Evolutionary conservation across 2,329 filamentous ascomycete genomes (phyloP), one percentile per base, ranked within the genome.

Genomic region (Botrytis squamosa): DNA sequence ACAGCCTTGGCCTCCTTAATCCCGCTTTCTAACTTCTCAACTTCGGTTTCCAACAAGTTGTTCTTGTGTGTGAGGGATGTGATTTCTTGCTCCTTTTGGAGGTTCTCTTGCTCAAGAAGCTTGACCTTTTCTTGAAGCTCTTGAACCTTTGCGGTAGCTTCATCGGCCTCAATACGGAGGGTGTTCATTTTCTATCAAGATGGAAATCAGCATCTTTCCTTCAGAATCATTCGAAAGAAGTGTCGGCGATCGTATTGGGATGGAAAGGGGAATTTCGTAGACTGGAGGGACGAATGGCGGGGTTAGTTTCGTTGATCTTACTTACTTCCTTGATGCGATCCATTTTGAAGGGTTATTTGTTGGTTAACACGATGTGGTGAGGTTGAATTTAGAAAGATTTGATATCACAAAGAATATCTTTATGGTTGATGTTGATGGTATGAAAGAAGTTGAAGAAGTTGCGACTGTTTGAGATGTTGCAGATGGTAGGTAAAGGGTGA

Each of bases 71-170:
- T 90, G 81, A 98, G 90, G 71, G 96, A 98, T 78, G 93, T 97
- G 84, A 98, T 97, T 84, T 98, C 95, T 85, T 98, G 95, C 87
- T 98, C 96, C 88, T 98, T 98, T 83, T 92, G 88, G 76, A 97
- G 88, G 84, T 94, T 97, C 87, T 98, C 95, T 85, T 97, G 92
- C 86, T 99, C 95, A 77, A 98, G 89, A 72, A 85, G 84, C 89
- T 98, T 98, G 86, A 98, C 89, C 86, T 93, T 95, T 80, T 85
- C 78, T 86, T 96, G 91, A 79, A 97, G 90, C 85, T 98, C 95
- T 83, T 98, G 93, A 77, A 92, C 91, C 86, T 95, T 92, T 83
- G 87, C 85, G 77, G 90, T 85, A 77, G 93, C 91, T 83, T 96
- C 92, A 82, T 98, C 96, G 81, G 94, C 93, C 89, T 98, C 94